phyloP scores from a whole-genome alignment of 306 rosid species.

The Luffa aegyptiaca region DNA sequence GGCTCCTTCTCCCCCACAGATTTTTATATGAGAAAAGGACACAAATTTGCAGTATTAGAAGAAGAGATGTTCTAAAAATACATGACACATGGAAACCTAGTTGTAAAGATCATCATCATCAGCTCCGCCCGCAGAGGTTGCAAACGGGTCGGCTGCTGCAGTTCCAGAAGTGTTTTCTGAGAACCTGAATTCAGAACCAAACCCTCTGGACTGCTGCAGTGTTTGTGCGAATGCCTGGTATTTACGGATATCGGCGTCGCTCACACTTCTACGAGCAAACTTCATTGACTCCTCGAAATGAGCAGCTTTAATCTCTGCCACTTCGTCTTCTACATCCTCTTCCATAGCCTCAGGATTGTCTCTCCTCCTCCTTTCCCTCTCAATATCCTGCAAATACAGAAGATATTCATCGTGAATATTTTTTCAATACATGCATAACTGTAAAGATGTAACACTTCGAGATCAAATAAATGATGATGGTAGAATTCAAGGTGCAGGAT shows the following conservation, averaged over 20 bases:
- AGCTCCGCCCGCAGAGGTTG: conserved; percentile 8
- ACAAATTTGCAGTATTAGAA: not conserved
- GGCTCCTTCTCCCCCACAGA: conserved; percentile 5
- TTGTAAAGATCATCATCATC: conserved; percentile 13
- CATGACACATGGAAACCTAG: not conserved
- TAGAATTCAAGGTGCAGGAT: not conserved
- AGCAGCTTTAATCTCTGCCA: conserved; percentile 17
- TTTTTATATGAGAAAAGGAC: not conserved
- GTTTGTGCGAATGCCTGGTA: conserved; percentile 21
- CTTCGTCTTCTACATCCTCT: conserved; percentile 20
- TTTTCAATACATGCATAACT: not conserved
- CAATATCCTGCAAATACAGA: conserved; percentile 14
- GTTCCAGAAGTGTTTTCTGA: not conserved
- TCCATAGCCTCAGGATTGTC: conserved; percentile 19
- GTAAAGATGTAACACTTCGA: not conserved
- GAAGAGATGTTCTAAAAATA: conserved; percentile 1
- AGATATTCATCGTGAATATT: not conserved
- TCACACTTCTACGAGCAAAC: conserved; percentile 23
- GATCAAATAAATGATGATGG: not conserved
- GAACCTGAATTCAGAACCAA: conserved; percentile 15
- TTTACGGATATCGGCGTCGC: conserved; percentile 18
- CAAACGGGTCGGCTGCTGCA: conserved; percentile 7
- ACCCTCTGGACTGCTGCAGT: conserved; percentile 21
- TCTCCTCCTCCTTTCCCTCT: conserved; percentile 19
- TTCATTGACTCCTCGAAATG: conserved; percentile 25